phyloP scores from a whole-genome alignment of 345 rosid genomes.

The Abelmoschus esculentus region DNA sequence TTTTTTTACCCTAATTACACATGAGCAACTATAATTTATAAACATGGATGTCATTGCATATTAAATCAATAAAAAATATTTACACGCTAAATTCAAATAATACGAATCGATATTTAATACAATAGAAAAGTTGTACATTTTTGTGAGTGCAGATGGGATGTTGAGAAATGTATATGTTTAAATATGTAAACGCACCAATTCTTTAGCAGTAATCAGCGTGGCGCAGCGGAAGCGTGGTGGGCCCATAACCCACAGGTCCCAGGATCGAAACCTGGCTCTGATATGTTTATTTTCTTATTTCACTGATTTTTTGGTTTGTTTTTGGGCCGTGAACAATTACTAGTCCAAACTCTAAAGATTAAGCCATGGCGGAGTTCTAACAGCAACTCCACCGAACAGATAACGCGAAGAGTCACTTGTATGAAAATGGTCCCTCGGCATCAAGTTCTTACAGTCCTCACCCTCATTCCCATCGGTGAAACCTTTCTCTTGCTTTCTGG shows the following conservation, averaged over 20 bases:
- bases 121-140: no score
- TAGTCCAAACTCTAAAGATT: neutral
- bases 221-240: conserved; percentile 70
- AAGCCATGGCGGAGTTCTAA: neutral
- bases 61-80: no score
- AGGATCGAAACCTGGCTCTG: conserved; percentile 60
- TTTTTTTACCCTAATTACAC: no score
- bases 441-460: neutral
- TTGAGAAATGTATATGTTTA: no score
- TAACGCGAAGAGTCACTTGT: neutral
- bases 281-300: neutral
- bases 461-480: neutral
- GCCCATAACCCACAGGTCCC: conserved; percentile 63
- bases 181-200: no score
- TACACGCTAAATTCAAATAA: no score
- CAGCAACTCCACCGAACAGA: neutral
- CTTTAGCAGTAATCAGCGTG: conserved; percentile 31
- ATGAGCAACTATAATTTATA: no score
- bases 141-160: no score
- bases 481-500: conserved; percentile 24
- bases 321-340: no score
- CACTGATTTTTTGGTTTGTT: no score
- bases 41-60: no score
- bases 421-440: neutral
- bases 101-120: no score